Evolutionary conservation across 805 yeast species (phyloP).

Genomic region (Metschnikowia chrysomelidarum): DNA sequence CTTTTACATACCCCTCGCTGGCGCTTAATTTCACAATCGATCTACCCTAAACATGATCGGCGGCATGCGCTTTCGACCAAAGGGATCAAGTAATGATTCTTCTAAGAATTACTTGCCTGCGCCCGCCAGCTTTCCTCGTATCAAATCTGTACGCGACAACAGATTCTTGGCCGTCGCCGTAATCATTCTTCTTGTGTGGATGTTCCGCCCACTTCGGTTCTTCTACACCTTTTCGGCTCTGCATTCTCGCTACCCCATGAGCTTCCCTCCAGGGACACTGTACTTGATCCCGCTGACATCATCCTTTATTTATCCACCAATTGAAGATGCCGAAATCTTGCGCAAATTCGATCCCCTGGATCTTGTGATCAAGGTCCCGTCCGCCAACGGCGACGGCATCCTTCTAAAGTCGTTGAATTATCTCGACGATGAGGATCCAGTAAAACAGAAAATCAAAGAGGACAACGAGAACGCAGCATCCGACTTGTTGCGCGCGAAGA

Average conservation of each 20-base stretch:
- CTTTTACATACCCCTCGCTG: too few species aligned
- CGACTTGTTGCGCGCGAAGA: constrained; percentile 46
- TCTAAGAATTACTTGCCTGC: constrained; percentile 13
- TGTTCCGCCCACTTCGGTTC: constrained; percentile 10
- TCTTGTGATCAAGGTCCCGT: constrained; percentile 39
- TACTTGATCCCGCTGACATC: constrained; percentile 45
- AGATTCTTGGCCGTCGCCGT: constrained; percentile 4
- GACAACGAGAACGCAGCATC: constrained; percentile 47
- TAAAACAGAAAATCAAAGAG: constrained; percentile 37
- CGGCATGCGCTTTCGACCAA: constrained; percentile 19
- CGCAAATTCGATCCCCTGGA: constrained; percentile 53
- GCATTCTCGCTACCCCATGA: constrained; percentile 25
- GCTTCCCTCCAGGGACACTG: constrained; percentile 33
- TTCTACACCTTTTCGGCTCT: neutral
- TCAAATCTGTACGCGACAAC: constrained; percentile 11
- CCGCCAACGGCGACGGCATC: constrained; percentile 32
- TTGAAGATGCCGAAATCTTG: constrained; percentile 64
- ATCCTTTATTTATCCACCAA: constrained; percentile 66
- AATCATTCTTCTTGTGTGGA: constrained; percentile 14
- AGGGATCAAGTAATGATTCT: constrained; percentile 6
- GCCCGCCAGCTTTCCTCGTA: constrained; percentile 9
- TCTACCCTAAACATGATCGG: constrained; percentile 5
- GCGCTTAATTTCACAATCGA: neutral
- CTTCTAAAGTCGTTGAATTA: constrained; percentile 37
- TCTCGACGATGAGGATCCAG: constrained; percentile 42